These are phyloP conservation scores for Setomelanomma holmii DNA, from an alignment of 2,329 filamentous ascomycete genomes.

Conservation along the genomic window DNA sequence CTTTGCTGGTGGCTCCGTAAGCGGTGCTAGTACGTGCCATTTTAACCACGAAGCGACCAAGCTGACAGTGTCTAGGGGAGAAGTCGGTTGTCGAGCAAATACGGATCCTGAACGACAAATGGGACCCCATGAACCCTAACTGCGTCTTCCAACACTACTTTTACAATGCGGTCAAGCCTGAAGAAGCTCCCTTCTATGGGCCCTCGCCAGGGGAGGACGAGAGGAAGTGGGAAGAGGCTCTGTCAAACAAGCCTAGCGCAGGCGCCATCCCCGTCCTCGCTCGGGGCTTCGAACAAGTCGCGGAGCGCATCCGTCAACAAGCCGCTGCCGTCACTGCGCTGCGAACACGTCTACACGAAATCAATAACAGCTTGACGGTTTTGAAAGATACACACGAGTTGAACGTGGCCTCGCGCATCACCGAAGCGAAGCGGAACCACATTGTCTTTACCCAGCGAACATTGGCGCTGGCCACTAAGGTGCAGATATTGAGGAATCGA, in stretches of 20 bases:
- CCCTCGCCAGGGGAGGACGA: slow-evolving; percentile 74
- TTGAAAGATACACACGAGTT: slow-evolving; percentile 80
- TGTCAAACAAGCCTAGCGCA: slow-evolving; percentile 77
- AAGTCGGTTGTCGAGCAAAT: slow-evolving; percentile 80
- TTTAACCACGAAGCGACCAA: not conserved
- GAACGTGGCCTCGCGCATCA: slow-evolving; percentile 74
- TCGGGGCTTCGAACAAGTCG: slow-evolving; percentile 74
- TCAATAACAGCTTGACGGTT: slow-evolving; percentile 75
- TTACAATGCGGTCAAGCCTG: slow-evolving; percentile 82
- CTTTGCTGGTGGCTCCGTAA: slow-evolving; percentile 35
- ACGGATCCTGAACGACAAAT: slow-evolving; percentile 72
- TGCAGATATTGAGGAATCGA: slow-evolving; percentile 80
- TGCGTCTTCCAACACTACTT: slow-evolving; percentile 85
- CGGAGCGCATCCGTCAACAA: slow-evolving; percentile 75
- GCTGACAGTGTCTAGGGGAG: slow-evolving; percentile 59
- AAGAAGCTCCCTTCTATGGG: slow-evolving; percentile 77
- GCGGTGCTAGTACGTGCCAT: slow-evolving; percentile 35
- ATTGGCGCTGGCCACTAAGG: slow-evolving; percentile 76
- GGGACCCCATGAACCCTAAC: slow-evolving; percentile 71
- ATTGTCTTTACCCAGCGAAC: slow-evolving; percentile 75
- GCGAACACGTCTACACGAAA: slow-evolving; percentile 76
- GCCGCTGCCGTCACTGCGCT: slow-evolving; percentile 72
- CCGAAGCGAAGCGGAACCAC: slow-evolving; percentile 76
- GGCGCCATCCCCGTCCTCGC: slow-evolving; percentile 80
- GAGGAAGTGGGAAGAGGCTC: slow-evolving; percentile 82